Percentiles rank a stretch among this genome's conserved stretches.
Evolutionary conservation across 2,329 filamentous ascomycete genomes (phyloP).

Genomic region (Westerdykella ornata): DNA sequence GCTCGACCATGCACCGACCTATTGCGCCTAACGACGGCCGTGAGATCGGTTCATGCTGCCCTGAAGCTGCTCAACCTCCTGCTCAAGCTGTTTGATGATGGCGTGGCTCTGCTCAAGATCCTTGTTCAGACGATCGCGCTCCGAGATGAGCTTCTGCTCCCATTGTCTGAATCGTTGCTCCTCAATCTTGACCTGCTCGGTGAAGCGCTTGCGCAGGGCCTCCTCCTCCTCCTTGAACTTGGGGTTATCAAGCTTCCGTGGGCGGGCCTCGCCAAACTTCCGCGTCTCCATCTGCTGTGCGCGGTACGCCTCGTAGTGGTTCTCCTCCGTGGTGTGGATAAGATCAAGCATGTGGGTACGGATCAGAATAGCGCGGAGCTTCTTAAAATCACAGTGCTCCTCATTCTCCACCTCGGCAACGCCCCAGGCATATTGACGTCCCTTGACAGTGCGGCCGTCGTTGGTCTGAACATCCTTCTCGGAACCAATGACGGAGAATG

Average conservation of each 20-base stretch:
- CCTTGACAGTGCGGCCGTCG: slow-evolving; percentile 96
- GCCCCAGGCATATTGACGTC: slow-evolving; percentile 98
- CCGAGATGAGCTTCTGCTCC: slow-evolving; percentile 99
- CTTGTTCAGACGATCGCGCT: slow-evolving; percentile 99
- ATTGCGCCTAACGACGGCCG: slow-evolving; percentile 72
- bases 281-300: slow-evolving; percentile 99
- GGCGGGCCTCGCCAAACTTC: slow-evolving; percentile 96
- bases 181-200: slow-evolving; percentile 99
- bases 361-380: slow-evolving; percentile 96
- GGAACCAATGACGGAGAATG: slow-evolving; percentile 96
- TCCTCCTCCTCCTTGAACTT: slow-evolving; percentile 99
- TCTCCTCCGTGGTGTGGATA: slow-evolving; percentile 98
- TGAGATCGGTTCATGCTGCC: slow-evolving; percentile 84
- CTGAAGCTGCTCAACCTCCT: slow-evolving; percentile 89
- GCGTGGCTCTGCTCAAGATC: slow-evolving; percentile 97
- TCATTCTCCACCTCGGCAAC: slow-evolving; percentile 99
- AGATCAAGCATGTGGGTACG: slow-evolving; percentile 99
- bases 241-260: slow-evolving; percentile 97
- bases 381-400: slow-evolving; percentile 99
- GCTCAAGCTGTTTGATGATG: slow-evolving; percentile 79
- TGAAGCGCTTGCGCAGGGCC: slow-evolving; percentile 96
- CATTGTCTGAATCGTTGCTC: slow-evolving; percentile 98
- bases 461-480: slow-evolving; percentile 98
- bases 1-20: too few species aligned
- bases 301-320: slow-evolving; percentile 98